phyloP scores from a whole-genome alignment of 1,284 basidiomycete species.

The Trametes versicolor region DNA sequence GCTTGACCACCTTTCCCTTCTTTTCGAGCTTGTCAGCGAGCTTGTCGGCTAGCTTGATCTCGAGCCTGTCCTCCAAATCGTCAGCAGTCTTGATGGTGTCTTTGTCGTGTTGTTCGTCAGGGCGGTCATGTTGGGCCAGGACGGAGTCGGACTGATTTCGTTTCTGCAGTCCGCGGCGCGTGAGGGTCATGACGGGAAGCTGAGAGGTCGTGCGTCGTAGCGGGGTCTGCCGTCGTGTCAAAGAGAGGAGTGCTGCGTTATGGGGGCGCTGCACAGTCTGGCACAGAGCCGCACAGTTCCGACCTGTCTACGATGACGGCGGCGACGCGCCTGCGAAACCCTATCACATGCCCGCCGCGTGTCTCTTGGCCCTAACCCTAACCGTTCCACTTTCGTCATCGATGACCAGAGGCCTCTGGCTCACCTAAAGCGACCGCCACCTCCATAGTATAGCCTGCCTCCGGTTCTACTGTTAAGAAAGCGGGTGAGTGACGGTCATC shows the following conservation, averaged over 20 bases:
- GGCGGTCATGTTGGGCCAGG: conserved; percentile 10
- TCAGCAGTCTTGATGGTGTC: conserved; percentile 11
- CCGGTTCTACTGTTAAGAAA: too few relatives aligned
- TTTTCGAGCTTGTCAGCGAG: conserved; percentile 22
- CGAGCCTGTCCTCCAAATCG: conserved; percentile 23
- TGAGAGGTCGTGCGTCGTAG: not conserved
- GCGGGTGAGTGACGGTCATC: too few relatives aligned
- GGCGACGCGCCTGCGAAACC: too few relatives aligned
- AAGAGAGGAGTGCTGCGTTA: not conserved
- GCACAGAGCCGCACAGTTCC: conserved; percentile 1
- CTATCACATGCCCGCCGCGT: not conserved
- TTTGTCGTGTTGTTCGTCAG: conserved; percentile 17
- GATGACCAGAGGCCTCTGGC: too few relatives aligned
- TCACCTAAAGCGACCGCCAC: too few relatives aligned
- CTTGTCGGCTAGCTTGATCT: conserved; percentile 27
- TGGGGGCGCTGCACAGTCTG: not conserved
- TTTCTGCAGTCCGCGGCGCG: conserved; percentile 28
- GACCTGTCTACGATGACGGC: too few relatives aligned
- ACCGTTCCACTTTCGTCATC: not conserved
- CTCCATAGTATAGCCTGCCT: too few relatives aligned
- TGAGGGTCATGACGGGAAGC: conserved; percentile 24
- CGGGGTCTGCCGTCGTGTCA: not conserved
- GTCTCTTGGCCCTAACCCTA: conserved; percentile 17
- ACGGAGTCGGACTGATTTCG: conserved; percentile 31
- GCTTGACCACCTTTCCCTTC: conserved; percentile 12